phyloP scores from a whole-genome alignment of 1,284 basidiomycete species.

The Wallemia hederae region DNA sequence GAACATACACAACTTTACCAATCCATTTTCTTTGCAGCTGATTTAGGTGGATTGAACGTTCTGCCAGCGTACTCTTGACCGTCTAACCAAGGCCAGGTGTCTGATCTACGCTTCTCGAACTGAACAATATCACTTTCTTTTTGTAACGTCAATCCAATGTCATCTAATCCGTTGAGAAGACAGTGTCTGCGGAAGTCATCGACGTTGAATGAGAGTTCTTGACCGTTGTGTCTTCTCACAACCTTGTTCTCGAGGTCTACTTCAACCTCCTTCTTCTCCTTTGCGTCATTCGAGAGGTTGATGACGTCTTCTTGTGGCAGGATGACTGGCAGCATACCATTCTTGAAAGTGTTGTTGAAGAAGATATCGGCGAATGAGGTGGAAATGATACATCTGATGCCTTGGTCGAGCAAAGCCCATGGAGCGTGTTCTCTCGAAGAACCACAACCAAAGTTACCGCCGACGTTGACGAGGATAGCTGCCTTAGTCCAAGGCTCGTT shows the following conservation, averaged over 20 bases:
- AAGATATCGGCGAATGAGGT: constrained; percentile 90
- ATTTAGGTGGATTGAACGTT: constrained; percentile 8
- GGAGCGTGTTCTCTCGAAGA: constrained; percentile 83
- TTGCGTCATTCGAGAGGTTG: constrained; percentile 47
- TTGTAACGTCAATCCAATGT: constrained; percentile 70
- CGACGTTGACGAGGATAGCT: constrained; percentile 63
- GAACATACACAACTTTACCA: constrained; percentile 26
- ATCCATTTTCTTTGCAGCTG: constrained; percentile 31
- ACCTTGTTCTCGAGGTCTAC: constrained; percentile 71
- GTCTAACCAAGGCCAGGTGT: constrained; percentile 73
- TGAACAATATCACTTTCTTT: constrained; percentile 32
- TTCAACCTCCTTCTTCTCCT: constrained; percentile 47
- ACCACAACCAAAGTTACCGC: constrained; percentile 80
- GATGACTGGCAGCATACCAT: constrained; percentile 68
- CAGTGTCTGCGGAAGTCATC: constrained; percentile 76
- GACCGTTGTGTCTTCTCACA: constrained; percentile 43
- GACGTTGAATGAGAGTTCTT: constrained; percentile 42
- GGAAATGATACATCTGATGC: constrained; percentile 70
- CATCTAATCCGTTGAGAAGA: constrained; percentile 72
- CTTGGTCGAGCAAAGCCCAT: constrained; percentile 90
- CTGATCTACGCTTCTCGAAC: constrained; percentile 47
- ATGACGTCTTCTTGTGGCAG: constrained; percentile 49
- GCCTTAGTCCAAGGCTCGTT: constrained; percentile 48
- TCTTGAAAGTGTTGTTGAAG: constrained; percentile 74
- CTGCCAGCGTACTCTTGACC: constrained; percentile 54